Evolutionary conservation across 192 early-diverging fungal genomes (phyloP), one percentile per base, ranked within the genome.

Genomic region (Tieghemiomyces parasiticus): DNA sequence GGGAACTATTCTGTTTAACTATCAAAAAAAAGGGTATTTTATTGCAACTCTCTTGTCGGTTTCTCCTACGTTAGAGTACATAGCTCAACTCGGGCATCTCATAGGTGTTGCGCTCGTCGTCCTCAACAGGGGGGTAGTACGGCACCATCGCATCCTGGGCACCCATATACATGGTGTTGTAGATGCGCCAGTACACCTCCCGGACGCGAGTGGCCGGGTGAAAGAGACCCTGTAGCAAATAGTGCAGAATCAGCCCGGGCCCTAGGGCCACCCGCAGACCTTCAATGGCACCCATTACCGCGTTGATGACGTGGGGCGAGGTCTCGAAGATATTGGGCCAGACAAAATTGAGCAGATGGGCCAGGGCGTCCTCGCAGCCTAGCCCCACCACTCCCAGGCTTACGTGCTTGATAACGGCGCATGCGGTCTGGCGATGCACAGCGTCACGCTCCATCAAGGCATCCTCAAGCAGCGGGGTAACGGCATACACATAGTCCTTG

Each of bases 251-350:
- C 10, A 81, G 80, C 0, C 79, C 78, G 13, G 94, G 88, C 0
- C 96, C 96, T 28, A 99, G 63, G 3, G 91, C 89, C 9, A 97
- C 81, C 13, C 93, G 81, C 44, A 92, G 72, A 32, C 90, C 93
- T 63, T 99, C 96, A 45, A 99, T 86, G 24, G 94, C 92, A 60
- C 96, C 93, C 74, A 96, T 88, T 4, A 99, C 96, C 6, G 94
- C 90, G 69, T 91, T 94, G 67, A 97, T 97, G 10, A 97, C 91
- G 70, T 99, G 96, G 42, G 96, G 95, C 58, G 80, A 80, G 46
- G 82, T 84, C 67, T 99, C 96, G 69, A 99, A 99, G 59, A 99
- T 93, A 67, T 99, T 99, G 20, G 96, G 96, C 94, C 94, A 97
- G 24, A 99, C 85, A 60, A 78, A 84, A 65, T 99, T 99, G 38